Base-by-base conservation (phyloP, 2,329 filamentous ascomycete genomes). In the Plenodomus tracheiphilus region DNA sequence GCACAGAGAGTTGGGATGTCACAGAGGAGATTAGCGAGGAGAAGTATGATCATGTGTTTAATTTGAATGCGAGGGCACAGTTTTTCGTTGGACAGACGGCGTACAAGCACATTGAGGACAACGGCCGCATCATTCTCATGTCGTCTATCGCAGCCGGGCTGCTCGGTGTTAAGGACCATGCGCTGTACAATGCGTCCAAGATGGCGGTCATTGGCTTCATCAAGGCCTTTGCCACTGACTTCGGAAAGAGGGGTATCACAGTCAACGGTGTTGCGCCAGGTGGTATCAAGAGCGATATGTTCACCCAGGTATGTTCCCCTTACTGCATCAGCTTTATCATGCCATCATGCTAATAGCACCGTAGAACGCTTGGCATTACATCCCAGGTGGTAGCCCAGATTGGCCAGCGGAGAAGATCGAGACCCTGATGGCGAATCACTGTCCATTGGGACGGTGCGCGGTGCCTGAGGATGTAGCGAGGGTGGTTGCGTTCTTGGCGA, bases 11-110 rank as follows among this genome's bases (percentile, higher is more conserved):
- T 39, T 88, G 87, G 77, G 84, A 85, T 54, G 83, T 85, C 71
- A 80, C 85, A 51, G 82, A 85, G 74, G 84, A 87, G 61, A 84
- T 88, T 49, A 78, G 83, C 4, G 82, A 85, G 69, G 85, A 88
- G 75, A 85, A 87, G 73, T 88, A 83, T 68, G 85, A 89, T 70
- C 83, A 85, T 53, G 85, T 88, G 57, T 87, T 88, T 77, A 79
- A 77, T 74, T 74, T 88, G 68, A 88, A 88, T 74, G 81, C 85
- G 6, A 77, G 84, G 8, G 85, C 85, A 39, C 85, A 90, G 74
- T 90, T 90, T 78, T 90, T 91, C 71, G 86, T 91, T 43, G 87
- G 86, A 17, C 86, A 89, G 75, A 84, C 88, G 49, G 88, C 83
- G 6, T 87, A 87, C 73, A 86, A 86, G 75, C 77, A 89, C 74